Conservation (phyloP, 2,329 filamentous ascomycete genomes). For the Colletotrichum tanaceti region DNA sequence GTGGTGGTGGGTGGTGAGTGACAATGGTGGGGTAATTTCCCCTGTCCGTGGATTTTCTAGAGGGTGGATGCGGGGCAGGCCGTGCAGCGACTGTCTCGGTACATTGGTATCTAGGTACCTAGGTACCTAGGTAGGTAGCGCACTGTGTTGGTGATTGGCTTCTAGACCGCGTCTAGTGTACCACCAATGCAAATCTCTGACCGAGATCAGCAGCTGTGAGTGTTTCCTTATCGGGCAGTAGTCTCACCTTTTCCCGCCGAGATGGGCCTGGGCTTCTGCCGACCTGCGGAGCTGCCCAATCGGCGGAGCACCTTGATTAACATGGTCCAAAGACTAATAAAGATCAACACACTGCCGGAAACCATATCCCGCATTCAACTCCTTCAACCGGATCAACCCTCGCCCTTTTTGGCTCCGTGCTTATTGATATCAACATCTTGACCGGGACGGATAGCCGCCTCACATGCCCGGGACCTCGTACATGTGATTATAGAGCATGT, state of each 20-base stretch:
- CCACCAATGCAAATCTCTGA: background rate
- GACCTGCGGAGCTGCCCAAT: conserved; percentile 14
- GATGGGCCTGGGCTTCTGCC: background rate
- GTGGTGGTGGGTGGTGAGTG: conserved; percentile 24
- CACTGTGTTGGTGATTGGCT: too few species aligned
- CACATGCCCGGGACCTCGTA: too few species aligned
- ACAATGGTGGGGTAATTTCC: conserved; percentile 32
- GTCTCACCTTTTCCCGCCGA: background rate
- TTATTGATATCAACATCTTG: background rate
- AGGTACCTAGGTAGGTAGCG: too few species aligned
- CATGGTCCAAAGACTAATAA: too few species aligned
- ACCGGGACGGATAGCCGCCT: too few species aligned
- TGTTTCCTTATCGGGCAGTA: background rate
- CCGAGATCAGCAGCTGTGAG: background rate
- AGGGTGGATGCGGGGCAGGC: conserved; percentile 28
- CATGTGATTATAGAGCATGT: too few species aligned
- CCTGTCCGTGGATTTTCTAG: conserved; percentile 20
- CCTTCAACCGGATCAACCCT: background rate
- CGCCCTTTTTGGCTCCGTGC: background rate
- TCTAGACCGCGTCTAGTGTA: too few species aligned
- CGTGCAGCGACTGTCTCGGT: too few species aligned
- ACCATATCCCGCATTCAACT: background rate
- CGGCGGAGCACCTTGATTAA: background rate
- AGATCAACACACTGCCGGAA: conserved; percentile 5
- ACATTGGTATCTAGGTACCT: background rate